Percentiles rank a stretch among this genome's conserved stretches.
These are phyloP conservation scores for Tetrahymena thermophila DNA, from an alignment of 73 alveolate species.

Conservation along the genomic window DNA sequence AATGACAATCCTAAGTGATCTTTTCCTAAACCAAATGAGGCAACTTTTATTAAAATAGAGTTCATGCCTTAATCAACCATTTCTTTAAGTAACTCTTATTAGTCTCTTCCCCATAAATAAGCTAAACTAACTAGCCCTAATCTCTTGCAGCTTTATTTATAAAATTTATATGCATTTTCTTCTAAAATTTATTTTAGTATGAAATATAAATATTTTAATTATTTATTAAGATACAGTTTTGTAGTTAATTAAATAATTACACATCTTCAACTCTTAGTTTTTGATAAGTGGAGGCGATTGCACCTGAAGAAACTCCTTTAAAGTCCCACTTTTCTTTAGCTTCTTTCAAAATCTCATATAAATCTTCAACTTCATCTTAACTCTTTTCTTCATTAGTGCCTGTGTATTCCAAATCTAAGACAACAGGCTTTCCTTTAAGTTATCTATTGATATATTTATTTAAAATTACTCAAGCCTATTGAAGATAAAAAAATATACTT, in stretches of 20 bases:
- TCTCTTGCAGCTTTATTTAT: constrained; percentile 61
- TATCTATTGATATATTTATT: constrained; percentile 22
- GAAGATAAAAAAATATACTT: constrained; percentile 58
- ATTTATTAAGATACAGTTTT: no score
- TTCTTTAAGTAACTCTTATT: constrained; percentile 78
- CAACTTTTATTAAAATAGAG: constrained; percentile 81
- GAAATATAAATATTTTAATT: background rate
- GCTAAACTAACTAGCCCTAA: constrained; percentile 79
- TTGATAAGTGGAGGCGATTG: constrained; percentile 87
- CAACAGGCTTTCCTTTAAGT: constrained; percentile 41
- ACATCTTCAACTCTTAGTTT: constrained; percentile 94
- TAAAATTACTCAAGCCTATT: constrained; percentile 55
- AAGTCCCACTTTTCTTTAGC: constrained; percentile 48
- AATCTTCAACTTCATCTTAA: constrained; percentile 96
- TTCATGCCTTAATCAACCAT: constrained; percentile 85
- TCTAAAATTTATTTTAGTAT: background rate
- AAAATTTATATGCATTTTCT: background rate
- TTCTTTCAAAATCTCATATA: constrained; percentile 70
- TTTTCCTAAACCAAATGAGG: constrained; percentile 80
- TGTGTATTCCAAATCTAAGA: constrained; percentile 13
- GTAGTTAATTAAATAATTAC: background rate
- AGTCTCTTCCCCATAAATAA: constrained; percentile 86
- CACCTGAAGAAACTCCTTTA: constrained; percentile 87
- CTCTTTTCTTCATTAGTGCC: constrained; percentile 8
- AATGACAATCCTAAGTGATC: constrained; percentile 57